phyloP scores from a whole-genome alignment of 345 rosid species.

The Ricinus communis region DNA sequence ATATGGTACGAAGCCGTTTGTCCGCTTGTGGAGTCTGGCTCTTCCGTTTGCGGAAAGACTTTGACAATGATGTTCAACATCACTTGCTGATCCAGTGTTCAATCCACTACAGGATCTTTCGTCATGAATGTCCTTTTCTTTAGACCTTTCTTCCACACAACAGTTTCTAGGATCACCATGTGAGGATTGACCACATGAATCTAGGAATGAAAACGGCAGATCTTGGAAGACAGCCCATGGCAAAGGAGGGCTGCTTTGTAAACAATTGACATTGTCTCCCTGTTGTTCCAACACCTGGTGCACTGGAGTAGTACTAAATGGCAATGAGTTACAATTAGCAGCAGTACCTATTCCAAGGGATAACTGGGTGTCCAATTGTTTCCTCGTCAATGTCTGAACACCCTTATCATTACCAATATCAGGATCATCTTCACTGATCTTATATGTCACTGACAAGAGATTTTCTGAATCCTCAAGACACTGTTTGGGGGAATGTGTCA shows the following conservation, averaged over 20 bases:
- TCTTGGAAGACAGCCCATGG: slow-evolving; percentile 24
- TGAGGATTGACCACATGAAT: slow-evolving; percentile 21
- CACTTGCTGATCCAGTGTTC: slow-evolving; percentile 38
- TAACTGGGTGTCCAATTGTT: slow-evolving; percentile 32
- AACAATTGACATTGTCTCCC: slow-evolving; percentile 12
- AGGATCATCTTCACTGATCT: slow-evolving; percentile 15
- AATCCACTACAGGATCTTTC: slow-evolving; percentile 48
- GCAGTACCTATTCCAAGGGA: slow-evolving; percentile 37
- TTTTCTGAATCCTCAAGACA: slow-evolving; percentile 11
- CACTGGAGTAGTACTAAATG: slow-evolving; percentile 8
- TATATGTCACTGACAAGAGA: slow-evolving; percentile 9
- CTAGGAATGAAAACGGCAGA: slow-evolving; percentile 13
- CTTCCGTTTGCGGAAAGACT: slow-evolving; percentile 15
- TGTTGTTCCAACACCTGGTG: slow-evolving; percentile 15
- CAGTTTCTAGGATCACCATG: neutral
- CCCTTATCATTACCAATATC: slow-evolving; percentile 16
- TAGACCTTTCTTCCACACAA: slow-evolving; percentile 12
- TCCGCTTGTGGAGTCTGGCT: slow-evolving; percentile 3
- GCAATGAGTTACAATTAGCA: neutral
- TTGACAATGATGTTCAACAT: slow-evolving; percentile 33
- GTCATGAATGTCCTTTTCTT: slow-evolving; percentile 29
- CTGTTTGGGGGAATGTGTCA: slow-evolving; percentile 32
- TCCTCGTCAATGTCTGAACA: slow-evolving; percentile 9
- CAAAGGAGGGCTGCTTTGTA: slow-evolving; percentile 15
- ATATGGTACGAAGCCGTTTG: slow-evolving; percentile 60